Evolutionary conservation across 1,284 basidiomycete genomes (phyloP).

Genomic region (Ceratobasidium papillatum): DNA sequence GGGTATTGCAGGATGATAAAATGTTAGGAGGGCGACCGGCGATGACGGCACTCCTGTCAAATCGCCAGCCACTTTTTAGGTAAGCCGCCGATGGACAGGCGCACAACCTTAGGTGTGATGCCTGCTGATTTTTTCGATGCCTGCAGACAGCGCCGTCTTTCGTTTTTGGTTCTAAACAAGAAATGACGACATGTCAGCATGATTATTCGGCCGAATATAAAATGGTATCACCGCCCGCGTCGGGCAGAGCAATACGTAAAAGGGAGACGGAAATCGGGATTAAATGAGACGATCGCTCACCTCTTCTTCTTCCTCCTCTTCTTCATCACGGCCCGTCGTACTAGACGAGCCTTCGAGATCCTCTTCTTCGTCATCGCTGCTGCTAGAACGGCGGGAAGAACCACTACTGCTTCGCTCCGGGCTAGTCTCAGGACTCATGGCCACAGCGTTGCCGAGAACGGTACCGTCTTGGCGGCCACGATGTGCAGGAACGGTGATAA

Average conservation of each 20-base stretch:
- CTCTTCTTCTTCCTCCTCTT: constrained; percentile 54
- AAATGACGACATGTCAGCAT: constrained; percentile 49
- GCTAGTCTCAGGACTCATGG: constrained; percentile 31
- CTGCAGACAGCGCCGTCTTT: constrained; percentile 63
- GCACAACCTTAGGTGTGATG: constrained; percentile 57
- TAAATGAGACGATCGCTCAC: constrained; percentile 52
- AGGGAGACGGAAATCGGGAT: constrained; percentile 48
- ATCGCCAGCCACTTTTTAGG: background rate
- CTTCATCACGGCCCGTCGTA: constrained; percentile 44
- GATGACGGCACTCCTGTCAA: background rate
- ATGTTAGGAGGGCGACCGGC: background rate
- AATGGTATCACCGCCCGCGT: constrained; percentile 1
- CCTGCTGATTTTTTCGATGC: constrained; percentile 75
- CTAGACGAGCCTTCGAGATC: constrained; percentile 49
- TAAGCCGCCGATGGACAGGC: constrained; percentile 1
- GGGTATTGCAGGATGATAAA: constrained; percentile 12
- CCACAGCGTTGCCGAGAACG: constrained; percentile 14
- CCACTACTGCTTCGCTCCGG: constrained; percentile 30
- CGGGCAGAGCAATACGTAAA: constrained; percentile 30
- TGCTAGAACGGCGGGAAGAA: constrained; percentile 37
- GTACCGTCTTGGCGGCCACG: constrained; percentile 22
- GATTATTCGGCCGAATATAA: constrained; percentile 39
- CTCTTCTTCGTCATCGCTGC: constrained; percentile 51
- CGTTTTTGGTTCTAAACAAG: constrained; percentile 52
- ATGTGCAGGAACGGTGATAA: constrained; percentile 54